phyloP scores from a whole-genome alignment of 257 asterid species.

The Solanum commersonii region DNA sequence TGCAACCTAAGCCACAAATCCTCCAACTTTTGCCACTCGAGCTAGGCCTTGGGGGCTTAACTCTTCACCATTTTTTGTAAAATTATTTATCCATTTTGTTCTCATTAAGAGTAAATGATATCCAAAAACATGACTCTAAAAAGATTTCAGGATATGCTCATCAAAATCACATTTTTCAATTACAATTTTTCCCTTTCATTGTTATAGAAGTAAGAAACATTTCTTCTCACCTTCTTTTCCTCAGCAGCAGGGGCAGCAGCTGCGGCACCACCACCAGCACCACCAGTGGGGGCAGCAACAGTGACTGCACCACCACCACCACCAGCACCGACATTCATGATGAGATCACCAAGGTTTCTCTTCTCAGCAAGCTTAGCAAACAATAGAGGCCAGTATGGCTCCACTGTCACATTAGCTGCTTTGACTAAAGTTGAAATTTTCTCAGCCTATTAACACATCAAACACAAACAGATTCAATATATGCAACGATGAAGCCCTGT shows the following conservation, averaged over 20 bases:
- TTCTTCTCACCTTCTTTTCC: constrained; percentile 33
- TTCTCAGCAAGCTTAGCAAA: constrained; percentile 66
- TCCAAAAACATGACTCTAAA: neutral
- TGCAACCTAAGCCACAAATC: too few relatives aligned
- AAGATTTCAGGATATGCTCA: neutral
- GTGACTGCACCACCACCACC: constrained; percentile 47
- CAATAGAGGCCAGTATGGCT: constrained; percentile 69
- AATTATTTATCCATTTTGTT: neutral
- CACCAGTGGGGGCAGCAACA: constrained; percentile 34
- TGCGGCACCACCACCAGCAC: constrained; percentile 29
- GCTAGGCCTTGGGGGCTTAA: too few relatives aligned
- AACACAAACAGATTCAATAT: neutral
- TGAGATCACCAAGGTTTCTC: constrained; percentile 47
- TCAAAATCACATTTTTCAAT: neutral
- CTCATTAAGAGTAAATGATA: neutral
- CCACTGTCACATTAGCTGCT: constrained; percentile 56
- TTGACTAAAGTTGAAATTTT: constrained; percentile 40
- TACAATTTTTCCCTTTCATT: neutral
- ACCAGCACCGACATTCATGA: constrained; percentile 54
- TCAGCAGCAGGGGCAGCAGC: constrained; percentile 49
- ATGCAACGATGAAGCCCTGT: too few relatives aligned
- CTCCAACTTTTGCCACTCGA: too few relatives aligned
- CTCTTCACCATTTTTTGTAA: too few relatives aligned
- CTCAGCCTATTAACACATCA: constrained; percentile 38
- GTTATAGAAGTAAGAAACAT: neutral